Evolutionary conservation across 108 stramenopile species (phyloP).

Genomic region (Cyclotella cryptica): DNA sequence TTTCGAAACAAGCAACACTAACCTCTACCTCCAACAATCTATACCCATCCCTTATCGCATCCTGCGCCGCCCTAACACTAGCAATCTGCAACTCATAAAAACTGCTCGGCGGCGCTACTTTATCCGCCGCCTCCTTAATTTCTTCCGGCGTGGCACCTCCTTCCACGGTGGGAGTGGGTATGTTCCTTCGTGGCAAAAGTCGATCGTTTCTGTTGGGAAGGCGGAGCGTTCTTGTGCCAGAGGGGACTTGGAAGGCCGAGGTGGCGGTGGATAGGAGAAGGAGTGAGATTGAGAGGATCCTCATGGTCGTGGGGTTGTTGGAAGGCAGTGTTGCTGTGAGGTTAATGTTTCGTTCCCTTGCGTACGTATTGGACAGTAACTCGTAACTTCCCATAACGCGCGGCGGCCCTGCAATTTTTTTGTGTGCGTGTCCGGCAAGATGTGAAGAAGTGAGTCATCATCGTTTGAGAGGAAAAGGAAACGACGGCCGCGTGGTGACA

Average conservation of each 20-base stretch:
- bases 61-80: conserved; percentile 59
- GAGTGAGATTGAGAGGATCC: neutral
- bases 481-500: no score
- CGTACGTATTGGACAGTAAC: no score
- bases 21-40: conserved; percentile 91
- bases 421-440: no score
- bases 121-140: conserved; percentile 62
- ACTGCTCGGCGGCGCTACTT: conserved; percentile 63
- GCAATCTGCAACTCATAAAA: conserved; percentile 85
- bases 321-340: no score
- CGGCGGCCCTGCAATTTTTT: no score
- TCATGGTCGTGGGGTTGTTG: neutral
- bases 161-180: conserved; percentile 44
- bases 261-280: neutral
- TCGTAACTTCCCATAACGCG: no score
- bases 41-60: conserved; percentile 83
- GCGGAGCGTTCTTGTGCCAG: conserved; percentile 10
- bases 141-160: conserved; percentile 56
- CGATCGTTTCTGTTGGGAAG: neutral
- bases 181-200: conserved; percentile 24
- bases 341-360: no score
- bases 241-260: conserved; percentile 5
- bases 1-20: conserved; percentile 1
- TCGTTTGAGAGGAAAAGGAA: no score
- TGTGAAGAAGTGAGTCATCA: no score